These are phyloP conservation scores for Suillus paluster DNA, from an alignment of 768 basidiomycete genomes.

Conservation along the genomic window DNA sequence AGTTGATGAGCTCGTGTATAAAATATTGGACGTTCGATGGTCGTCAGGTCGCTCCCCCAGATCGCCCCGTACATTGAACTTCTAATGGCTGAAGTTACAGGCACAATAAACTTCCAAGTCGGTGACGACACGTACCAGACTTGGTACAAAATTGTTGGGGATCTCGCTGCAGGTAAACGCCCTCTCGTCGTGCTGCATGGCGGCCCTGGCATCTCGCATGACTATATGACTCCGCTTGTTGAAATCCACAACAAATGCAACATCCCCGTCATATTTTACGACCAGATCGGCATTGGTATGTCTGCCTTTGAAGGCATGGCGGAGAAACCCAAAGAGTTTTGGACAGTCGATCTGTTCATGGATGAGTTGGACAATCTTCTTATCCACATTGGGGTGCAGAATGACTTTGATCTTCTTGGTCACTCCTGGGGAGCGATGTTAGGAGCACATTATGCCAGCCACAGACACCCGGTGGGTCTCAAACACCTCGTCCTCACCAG, in stretches of 20 bases:
- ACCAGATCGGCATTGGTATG: slow-evolving; percentile 45
- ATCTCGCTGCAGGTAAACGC: slow-evolving; percentile 39
- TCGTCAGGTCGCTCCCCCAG: neutral
- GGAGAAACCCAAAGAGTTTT: slow-evolving; percentile 37
- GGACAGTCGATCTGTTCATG: slow-evolving; percentile 51
- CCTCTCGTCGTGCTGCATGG: slow-evolving; percentile 59
- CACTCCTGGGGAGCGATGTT: slow-evolving; percentile 60
- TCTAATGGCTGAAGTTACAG: slow-evolving; percentile 8
- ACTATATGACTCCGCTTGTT: slow-evolving; percentile 40
- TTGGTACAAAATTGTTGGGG: slow-evolving; percentile 55
- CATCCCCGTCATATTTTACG: slow-evolving; percentile 48
- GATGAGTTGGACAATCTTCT: slow-evolving; percentile 54
- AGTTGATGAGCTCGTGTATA: neutral
- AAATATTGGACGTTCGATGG: neutral
- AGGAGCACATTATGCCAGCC: slow-evolving; percentile 38
- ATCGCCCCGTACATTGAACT: neutral
- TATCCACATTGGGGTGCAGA: slow-evolving; percentile 41
- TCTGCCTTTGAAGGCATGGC: slow-evolving; percentile 40
- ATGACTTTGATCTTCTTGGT: slow-evolving; percentile 47
- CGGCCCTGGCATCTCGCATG: slow-evolving; percentile 51
- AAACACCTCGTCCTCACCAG: slow-evolving; percentile 34
- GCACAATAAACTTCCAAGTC: slow-evolving; percentile 3
- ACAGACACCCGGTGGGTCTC: slow-evolving; percentile 36
- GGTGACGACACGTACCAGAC: slow-evolving; percentile 38
- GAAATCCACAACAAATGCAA: slow-evolving; percentile 27